Percentiles rank a stretch among this genome's conserved stretches.
phyloP scores from a whole-genome alignment of 768 basidiomycete species.

The Boletus eberwhitei region DNA sequence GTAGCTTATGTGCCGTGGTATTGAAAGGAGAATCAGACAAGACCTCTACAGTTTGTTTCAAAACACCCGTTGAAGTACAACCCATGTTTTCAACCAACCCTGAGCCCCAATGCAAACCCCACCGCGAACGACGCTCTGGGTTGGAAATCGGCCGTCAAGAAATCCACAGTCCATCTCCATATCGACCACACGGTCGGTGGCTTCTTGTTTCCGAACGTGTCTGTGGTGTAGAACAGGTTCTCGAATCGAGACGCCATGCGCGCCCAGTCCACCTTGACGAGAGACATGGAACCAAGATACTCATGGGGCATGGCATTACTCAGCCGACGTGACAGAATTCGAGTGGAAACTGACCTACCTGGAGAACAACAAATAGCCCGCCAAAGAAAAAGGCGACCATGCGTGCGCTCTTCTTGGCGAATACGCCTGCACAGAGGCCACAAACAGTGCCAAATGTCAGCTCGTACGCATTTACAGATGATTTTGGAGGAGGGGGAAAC shows the following conservation, averaged over 20 bases:
- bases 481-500: conserved; percentile 51
- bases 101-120: conserved; percentile 76
- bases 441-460: conserved; percentile 86
- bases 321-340: not conserved
- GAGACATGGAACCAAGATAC: conserved; percentile 74
- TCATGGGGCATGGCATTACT: conserved; percentile 29
- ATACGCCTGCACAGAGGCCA: conserved; percentile 88
- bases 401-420: conserved; percentile 93
- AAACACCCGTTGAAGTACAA: not conserved
- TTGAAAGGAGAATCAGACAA: not conserved
- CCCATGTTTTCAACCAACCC: conserved; percentile 57
- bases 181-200: conserved; percentile 64
- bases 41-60: too few relatives aligned
- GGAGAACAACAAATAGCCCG: conserved; percentile 85
- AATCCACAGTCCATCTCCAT: conserved; percentile 69
- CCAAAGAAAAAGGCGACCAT: conserved; percentile 83
- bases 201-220: conserved; percentile 48
- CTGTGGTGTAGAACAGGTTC: conserved; percentile 62
- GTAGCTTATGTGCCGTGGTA: not conserved
- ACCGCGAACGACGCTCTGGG: conserved; percentile 85
- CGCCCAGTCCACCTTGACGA: conserved; percentile 83
- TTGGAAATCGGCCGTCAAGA: conserved; percentile 91
- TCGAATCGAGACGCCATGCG: conserved; percentile 65
- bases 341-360: conserved; percentile 47
- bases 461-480: conserved; percentile 77